phyloP scores from a whole-genome alignment of 1,284 basidiomycete species.

The Rhizopogon parksii region DNA sequence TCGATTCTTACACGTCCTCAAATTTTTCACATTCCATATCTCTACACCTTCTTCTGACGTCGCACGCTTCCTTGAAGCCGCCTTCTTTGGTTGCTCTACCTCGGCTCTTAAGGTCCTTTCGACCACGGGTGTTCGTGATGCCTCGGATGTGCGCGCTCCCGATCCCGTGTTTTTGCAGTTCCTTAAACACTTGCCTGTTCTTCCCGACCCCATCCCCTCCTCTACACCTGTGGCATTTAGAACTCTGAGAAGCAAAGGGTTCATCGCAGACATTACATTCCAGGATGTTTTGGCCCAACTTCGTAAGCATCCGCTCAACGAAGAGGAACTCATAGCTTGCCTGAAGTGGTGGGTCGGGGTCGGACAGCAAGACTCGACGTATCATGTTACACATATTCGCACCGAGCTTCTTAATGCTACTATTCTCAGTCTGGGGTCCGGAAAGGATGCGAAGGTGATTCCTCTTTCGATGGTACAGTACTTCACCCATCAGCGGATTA shows the following conservation, averaged over 20 bases:
- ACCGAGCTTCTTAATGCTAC: conserved; percentile 65
- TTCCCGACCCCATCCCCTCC: conserved; percentile 62
- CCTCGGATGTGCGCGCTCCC: conserved; percentile 71
- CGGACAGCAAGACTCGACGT: conserved; percentile 38
- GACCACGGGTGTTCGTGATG: conserved; percentile 67
- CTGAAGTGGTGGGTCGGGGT: conserved; percentile 85
- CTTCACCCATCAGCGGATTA: conserved; percentile 68
- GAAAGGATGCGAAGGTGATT: conserved; percentile 48
- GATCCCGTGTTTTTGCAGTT: conserved; percentile 73
- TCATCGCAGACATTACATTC: conserved; percentile 82
- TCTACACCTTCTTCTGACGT: conserved; percentile 88
- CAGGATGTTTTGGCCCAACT: conserved; percentile 84
- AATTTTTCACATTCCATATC: conserved; percentile 82
- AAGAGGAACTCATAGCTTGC: conserved; percentile 76
- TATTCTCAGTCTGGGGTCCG: conserved; percentile 45
- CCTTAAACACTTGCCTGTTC: conserved; percentile 71
- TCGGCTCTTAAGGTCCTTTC: conserved; percentile 72
- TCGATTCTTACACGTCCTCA: conserved; percentile 76
- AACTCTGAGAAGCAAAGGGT: conserved; percentile 56
- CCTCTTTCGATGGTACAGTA: conserved; percentile 66
- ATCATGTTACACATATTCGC: conserved; percentile 43
- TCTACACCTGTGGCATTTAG: conserved; percentile 64
- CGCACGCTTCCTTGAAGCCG: conserved; percentile 68
- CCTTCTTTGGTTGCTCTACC: conserved; percentile 71
- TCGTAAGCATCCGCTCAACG: conserved; percentile 60